phyloP scores from a whole-genome alignment of 441 rosid genomes.

The Eutrema salsugineum region DNA sequence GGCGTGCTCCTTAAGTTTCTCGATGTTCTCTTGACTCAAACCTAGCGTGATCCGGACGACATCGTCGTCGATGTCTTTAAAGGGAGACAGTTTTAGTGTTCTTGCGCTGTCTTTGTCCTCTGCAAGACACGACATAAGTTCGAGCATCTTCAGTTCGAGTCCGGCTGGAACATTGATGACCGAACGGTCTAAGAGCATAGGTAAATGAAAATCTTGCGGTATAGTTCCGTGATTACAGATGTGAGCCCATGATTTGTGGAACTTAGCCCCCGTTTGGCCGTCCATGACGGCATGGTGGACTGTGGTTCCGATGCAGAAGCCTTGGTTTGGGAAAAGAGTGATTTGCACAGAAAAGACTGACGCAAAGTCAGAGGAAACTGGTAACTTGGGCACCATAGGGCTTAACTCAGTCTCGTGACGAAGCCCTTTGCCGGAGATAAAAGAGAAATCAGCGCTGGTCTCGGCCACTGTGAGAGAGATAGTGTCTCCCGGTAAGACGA shows the following conservation, averaged over 20 bases:
- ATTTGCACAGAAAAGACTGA: background rate
- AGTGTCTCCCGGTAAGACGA: background rate
- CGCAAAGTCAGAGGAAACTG: background rate
- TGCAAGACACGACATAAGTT: background rate
- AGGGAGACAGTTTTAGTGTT: background rate
- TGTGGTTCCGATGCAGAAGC: background rate
- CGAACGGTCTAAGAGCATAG: background rate
- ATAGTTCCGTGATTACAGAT: background rate
- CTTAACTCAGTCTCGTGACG: background rate
- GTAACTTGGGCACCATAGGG: background rate
- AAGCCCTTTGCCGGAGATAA: background rate
- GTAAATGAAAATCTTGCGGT: background rate
- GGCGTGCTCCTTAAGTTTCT: background rate
- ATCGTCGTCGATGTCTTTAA: background rate
- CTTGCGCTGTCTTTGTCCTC: background rate
- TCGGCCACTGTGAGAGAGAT: background rate
- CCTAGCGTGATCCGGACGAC: background rate
- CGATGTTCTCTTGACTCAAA: background rate
- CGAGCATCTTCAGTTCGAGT: too few species aligned
- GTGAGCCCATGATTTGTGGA: background rate
- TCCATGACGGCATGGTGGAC: background rate
- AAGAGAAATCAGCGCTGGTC: background rate
- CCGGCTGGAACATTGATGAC: too few species aligned
- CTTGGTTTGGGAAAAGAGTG: background rate
- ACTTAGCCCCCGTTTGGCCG: background rate